phyloP scores from a whole-genome alignment of 2,329 filamentous ascomycete species.

The Akanthomyces muscarius region DNA sequence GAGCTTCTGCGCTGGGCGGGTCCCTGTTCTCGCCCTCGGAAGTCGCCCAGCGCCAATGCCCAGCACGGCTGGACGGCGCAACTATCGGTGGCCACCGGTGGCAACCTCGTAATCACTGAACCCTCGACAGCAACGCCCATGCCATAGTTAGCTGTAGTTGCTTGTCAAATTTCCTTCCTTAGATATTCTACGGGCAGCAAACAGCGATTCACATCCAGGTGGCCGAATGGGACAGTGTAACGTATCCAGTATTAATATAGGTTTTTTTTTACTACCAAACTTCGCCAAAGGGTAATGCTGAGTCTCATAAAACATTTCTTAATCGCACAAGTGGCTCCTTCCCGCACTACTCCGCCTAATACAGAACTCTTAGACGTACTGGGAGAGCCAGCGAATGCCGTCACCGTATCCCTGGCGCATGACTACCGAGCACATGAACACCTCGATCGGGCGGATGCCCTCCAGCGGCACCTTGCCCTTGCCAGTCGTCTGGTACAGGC shows the following conservation, averaged over 20 bases:
- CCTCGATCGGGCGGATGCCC: slow-evolving; percentile 90
- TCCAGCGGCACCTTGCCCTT: slow-evolving; percentile 93
- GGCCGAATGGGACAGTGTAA: not conserved
- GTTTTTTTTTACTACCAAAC: slow-evolving; percentile 30
- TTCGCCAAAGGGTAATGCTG: slow-evolving; percentile 35
- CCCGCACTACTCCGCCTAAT: not conserved
- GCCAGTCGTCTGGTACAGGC: slow-evolving; percentile 92
- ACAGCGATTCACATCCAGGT: not conserved
- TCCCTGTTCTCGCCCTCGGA: not conserved
- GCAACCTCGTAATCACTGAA: not conserved
- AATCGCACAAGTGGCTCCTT: slow-evolving; percentile 22
- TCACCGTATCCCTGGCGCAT: slow-evolving; percentile 96
- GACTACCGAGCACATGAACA: slow-evolving; percentile 99
- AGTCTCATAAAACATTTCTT: slow-evolving; percentile 29
- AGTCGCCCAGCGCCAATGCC: not conserved
- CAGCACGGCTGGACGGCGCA: slow-evolving; percentile 8
- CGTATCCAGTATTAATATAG: slow-evolving; percentile 16
- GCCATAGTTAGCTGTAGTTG: not conserved
- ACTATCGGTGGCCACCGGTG: not conserved
- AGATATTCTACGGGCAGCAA: not conserved
- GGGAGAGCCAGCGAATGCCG: slow-evolving; percentile 85
- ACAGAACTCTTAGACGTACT: slow-evolving; percentile 68
- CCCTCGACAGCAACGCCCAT: not conserved
- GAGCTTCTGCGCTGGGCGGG: slow-evolving; percentile 5
- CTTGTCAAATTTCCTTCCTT: not conserved